Base-by-base conservation (phyloP, 2,329 filamentous ascomycete species). In the Ceratocystiopsis minuta region DNA sequence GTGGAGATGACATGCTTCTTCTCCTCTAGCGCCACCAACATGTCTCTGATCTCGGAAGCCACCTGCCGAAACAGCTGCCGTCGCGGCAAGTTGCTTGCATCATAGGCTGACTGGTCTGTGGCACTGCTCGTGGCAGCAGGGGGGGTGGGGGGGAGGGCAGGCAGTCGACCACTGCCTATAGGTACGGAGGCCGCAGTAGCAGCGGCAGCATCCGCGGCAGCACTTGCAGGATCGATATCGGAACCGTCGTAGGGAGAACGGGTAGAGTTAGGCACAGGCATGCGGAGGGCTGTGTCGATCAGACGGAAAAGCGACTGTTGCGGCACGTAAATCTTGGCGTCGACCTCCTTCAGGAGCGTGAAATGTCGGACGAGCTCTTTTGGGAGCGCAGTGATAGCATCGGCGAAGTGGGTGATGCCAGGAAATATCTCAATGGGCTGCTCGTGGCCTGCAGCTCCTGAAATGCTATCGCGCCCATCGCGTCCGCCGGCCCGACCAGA, bases 1-100 rank as follows among this genome's bases (percentile, higher is more conserved):
- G 88, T 92, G 34, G 83, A 80, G 43, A 96, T 80, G 51, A 98
- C 90, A 51, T 95, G 87, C 51, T 95, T 94, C 63, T 98, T 98
- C 62, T 98, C 90, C 55, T 98, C 90, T 34, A 96, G 71, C 1
- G 87, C 88, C 38, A 85, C 75, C 37, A 96, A 75, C 67, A 96
- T 81, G 51, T 87, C 81, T 49, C 80, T 75, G 41, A 94, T 78
- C 49, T 81, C 79, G 52, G 76, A 69, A 34, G 85, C 78, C 41
- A 88, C 76, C 46, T 84, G 78, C 52, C 78, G 75, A 56, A 88
- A 93, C 36, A 87, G 66, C 53, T 80, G 73, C 49, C 84, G 76
- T 49, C 78, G 74, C 41, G 69, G 70, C 36, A 80, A 57, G 52
- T 80, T 78, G 51, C 64, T 64, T 33, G 65, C 62, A 49, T 72